A percentile compares a stretch with the other conserved stretches of the same genome.
phyloP scores from a whole-genome alignment of 805 yeast species.

The Metschnikowia sp. region DNA sequence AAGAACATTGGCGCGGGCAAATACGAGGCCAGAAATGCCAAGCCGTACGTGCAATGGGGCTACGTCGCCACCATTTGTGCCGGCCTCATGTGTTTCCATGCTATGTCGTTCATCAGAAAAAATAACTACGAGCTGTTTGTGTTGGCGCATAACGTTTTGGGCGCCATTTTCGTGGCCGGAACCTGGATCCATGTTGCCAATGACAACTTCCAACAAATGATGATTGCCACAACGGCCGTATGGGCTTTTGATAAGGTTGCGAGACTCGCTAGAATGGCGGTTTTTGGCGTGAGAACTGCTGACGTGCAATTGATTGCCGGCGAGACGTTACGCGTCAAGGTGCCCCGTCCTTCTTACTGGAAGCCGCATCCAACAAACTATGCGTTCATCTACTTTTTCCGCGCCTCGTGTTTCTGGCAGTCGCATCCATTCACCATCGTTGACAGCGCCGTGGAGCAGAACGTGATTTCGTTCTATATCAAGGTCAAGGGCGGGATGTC shows the following conservation, averaged over 20 bases:
- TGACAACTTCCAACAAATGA: slow-evolving; percentile 37
- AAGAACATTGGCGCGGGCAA: slow-evolving; percentile 26
- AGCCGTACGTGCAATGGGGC: slow-evolving; percentile 34
- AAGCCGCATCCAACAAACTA: slow-evolving; percentile 52
- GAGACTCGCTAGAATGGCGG: slow-evolving; percentile 30
- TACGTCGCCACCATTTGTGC: slow-evolving; percentile 30
- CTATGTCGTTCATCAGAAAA: slow-evolving; percentile 50
- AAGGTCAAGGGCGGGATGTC: slow-evolving; percentile 61
- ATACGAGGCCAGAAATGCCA: slow-evolving; percentile 27
- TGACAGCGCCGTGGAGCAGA: slow-evolving; percentile 37
- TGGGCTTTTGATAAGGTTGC: slow-evolving; percentile 43
- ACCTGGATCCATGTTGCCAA: slow-evolving; percentile 58
- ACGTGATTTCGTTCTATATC: slow-evolving; percentile 42
- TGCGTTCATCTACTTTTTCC: slow-evolving; percentile 55
- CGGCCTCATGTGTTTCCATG: slow-evolving; percentile 45
- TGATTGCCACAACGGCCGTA: slow-evolving; percentile 32
- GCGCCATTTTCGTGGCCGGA: slow-evolving; percentile 46
- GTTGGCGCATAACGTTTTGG: slow-evolving; percentile 39
- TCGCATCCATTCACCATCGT: slow-evolving; percentile 71
- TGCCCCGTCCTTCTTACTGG: slow-evolving; percentile 49
- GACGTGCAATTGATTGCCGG: slow-evolving; percentile 37
- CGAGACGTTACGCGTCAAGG: slow-evolving; percentile 46
- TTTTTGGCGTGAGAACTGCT: slow-evolving; percentile 39
- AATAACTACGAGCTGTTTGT: slow-evolving; percentile 55
- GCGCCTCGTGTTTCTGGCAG: slow-evolving; percentile 57